Base-by-base conservation (phyloP, 176 grass and related monocot genomes). In the Ensete glaucum region DNA sequence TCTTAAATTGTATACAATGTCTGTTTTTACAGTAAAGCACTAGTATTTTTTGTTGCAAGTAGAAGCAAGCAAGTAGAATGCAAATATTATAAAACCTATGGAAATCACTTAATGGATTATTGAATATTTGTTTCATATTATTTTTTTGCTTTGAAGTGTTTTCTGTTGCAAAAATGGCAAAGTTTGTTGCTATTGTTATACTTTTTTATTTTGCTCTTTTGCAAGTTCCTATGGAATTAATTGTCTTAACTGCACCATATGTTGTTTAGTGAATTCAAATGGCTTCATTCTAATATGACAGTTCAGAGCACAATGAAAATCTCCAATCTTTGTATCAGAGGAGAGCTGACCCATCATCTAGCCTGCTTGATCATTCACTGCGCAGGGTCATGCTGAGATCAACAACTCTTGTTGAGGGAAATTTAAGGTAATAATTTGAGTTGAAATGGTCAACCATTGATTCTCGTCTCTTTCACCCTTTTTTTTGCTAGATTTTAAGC, bases 381-480 rank as follows among this genome's bases (percentile, higher is more conserved):
- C 80, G 88, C 76, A 87, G 84, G 64, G 88, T 93, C 67, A 93
- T 97, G 89, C 82, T 88, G 78, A 88, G 82, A 84, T 79, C 85
- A 9, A 87, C 85, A 75, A 84, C 85, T 82, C 77, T 87, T 72
- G 79, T 69, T 62, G 94, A 98, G 22, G 82, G 82, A 80, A 98
- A 91, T 85, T 78, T 98, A 76, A 87, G 88, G 73, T 85, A 74
- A 55, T 74, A 26, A 57, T 74, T 27, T 17, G 16, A 27, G 56
- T 54, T 55, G 52, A 56, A 73, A 26, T 57, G 8, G 26, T 17
- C 8, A 56, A 56, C 52, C 23, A 20, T 7, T 52, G 13, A 55
- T 57, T 17, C 8, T 74, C 17, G 23, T 56, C 0, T 56, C 52
- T 73, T 25, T 74, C 22, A 55, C 72, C 22, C 53, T 20, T 20